Conservation (phyloP, 2,329 filamentous ascomycete species). For the Dactylellina haptotyla region DNA sequence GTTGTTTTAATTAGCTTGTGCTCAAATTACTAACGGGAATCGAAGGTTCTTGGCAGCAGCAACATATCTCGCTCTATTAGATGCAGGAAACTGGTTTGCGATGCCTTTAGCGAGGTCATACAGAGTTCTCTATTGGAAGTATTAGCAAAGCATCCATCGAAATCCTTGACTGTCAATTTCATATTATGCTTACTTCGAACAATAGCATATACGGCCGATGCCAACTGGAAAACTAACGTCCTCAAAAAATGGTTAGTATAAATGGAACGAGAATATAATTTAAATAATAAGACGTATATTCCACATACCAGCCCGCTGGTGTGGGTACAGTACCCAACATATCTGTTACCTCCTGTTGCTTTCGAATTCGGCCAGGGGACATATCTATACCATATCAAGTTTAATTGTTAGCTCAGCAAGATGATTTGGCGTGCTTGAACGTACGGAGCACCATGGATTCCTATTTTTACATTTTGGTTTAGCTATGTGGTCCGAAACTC, state of each 20-base stretch:
- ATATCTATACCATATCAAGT: background rate
- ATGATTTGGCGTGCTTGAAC: slow-evolving; percentile 2
- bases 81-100: slow-evolving; percentile 50
- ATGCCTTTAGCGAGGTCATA: slow-evolving; percentile 31
- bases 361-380: slow-evolving; percentile 29
- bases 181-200: slow-evolving; percentile 55
- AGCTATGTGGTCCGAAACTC: too few relatives aligned
- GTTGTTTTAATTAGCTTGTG: background rate
- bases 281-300: background rate
- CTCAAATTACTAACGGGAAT: slow-evolving; percentile 54
- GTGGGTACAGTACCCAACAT: slow-evolving; percentile 31
- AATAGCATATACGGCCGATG: slow-evolving; percentile 58
- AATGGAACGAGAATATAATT: background rate
- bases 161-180: too few relatives aligned
- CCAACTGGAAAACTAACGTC: slow-evolving; percentile 58
- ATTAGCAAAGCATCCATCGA: background rate
- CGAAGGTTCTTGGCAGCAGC: slow-evolving; percentile 55
- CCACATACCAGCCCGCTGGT: slow-evolving; percentile 40
- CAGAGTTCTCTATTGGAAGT: slow-evolving; percentile 52
- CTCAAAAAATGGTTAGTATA: too few relatives aligned
- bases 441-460: slow-evolving; percentile 31
- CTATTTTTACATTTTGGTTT: background rate
- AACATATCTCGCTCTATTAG: slow-evolving; percentile 46
- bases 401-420: background rate
- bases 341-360: background rate